Conservation (phyloP, 768 basidiomycete species). For the Hygrophoropsis aurantiaca region DNA sequence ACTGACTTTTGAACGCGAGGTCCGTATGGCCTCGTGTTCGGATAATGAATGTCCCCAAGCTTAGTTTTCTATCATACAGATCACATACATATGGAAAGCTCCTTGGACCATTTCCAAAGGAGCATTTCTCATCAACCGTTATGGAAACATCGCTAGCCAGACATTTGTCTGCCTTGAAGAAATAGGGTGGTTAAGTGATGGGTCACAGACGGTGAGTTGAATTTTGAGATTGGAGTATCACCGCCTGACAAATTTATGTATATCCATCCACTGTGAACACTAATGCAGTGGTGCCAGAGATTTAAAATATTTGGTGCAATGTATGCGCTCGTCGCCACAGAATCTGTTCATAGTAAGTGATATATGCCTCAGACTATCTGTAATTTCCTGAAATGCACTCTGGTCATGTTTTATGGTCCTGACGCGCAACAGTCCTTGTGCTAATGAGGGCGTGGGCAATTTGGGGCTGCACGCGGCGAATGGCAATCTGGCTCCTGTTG, state of each 20-base stretch:
- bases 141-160: slow-evolving; percentile 14
- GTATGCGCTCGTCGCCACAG: slow-evolving; percentile 1
- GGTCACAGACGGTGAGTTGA: background rate
- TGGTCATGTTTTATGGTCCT: background rate
- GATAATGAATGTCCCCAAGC: background rate
- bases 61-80: slow-evolving; percentile 1
- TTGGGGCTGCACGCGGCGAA: slow-evolving; percentile 8
- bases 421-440: slow-evolving; percentile 18
- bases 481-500: background rate
- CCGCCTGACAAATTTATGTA: background rate
- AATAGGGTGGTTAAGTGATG: background rate
- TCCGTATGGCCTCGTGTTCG: slow-evolving; percentile 11
- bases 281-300: slow-evolving; percentile 9
- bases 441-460: slow-evolving; percentile 23
- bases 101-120: slow-evolving; percentile 12
- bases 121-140: slow-evolving; percentile 14
- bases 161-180: slow-evolving; percentile 7
- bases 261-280: too few relatives aligned
- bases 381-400: background rate
- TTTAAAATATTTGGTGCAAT: slow-evolving; percentile 1
- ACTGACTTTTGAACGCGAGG: slow-evolving; percentile 14
- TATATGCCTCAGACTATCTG: background rate
- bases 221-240: background rate
- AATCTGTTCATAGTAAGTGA: slow-evolving; percentile 7
- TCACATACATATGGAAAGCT: slow-evolving; percentile 14